Percentiles rank a stretch among this genome's conserved stretches.
phyloP scores from a whole-genome alignment of 116 monocot genomes.

The Dioscorea cayenensis region DNA sequence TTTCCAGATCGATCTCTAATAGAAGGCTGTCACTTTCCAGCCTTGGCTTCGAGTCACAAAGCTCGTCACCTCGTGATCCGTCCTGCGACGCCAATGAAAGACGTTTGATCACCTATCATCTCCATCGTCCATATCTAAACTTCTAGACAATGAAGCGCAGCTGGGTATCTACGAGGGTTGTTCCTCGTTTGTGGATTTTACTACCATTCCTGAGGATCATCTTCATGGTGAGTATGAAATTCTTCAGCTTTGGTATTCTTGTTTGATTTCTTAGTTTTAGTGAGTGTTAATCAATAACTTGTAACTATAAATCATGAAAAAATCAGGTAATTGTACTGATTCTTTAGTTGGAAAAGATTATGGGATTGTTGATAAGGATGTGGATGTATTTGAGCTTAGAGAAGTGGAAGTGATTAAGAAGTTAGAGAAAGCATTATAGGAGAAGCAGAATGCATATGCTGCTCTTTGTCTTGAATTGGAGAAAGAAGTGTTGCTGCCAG shows the following conservation, averaged over 20 bases:
- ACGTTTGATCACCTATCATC: not conserved
- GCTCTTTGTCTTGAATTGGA: no score
- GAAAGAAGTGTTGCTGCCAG: no score
- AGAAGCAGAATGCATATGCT: no score
- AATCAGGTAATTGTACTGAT: no score
- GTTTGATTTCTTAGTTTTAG: not conserved
- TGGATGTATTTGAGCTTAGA: no score
- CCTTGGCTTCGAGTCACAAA: not conserved
- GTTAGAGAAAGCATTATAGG: no score
- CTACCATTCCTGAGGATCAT: not conserved
- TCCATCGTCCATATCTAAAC: no score
- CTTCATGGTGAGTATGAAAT: not conserved
- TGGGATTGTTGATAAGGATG: no score
- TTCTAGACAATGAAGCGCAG: not conserved
- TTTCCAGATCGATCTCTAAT: constrained; percentile 1
- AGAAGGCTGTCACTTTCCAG: not conserved
- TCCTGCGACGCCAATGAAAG: not conserved
- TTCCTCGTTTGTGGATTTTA: no score
- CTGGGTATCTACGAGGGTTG: not conserved
- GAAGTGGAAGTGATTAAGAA: no score
- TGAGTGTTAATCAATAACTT: not conserved
- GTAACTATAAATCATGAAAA: no score
- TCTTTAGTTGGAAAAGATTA: no score
- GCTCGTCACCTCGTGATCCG: not conserved
- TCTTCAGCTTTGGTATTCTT: not conserved